A percentile compares a stretch with the other conserved stretches of the same genome.
These are phyloP conservation scores for Podospora pseudopauciseta DNA, from an alignment of 495 filamentous ascomycete species.

Conservation along the genomic window DNA sequence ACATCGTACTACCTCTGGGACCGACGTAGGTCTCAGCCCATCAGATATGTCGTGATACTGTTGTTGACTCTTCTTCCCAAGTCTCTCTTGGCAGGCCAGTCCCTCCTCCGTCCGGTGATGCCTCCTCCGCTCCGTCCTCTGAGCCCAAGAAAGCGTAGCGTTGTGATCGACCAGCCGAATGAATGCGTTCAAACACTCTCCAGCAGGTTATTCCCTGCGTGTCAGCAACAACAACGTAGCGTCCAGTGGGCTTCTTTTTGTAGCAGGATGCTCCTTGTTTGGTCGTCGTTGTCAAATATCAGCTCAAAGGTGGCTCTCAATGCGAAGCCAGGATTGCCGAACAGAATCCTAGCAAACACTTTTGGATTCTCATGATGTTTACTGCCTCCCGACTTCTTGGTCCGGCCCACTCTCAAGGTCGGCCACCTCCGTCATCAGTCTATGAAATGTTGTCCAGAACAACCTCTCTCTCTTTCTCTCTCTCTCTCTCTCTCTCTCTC, in stretches of 20 bases:
- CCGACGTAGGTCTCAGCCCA: conserved; percentile 32
- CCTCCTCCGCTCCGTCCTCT: background rate
- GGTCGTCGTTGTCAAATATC: background rate
- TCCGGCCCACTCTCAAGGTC: background rate
- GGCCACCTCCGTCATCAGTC: background rate
- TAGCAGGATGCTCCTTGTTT: background rate
- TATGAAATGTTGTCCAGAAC: background rate
- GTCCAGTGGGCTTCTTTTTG: background rate
- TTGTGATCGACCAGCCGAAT: background rate
- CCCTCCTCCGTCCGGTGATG: background rate
- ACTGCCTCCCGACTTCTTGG: background rate
- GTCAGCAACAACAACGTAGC: no score
- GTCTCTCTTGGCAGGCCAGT: conserved; percentile 24
- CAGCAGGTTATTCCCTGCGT: no score
- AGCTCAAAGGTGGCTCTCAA: background rate
- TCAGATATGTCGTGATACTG: background rate
- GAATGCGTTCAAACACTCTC: background rate
- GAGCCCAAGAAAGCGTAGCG: background rate
- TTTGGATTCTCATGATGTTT: background rate
- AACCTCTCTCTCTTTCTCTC: background rate
- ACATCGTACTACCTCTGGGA: conserved; percentile 45
- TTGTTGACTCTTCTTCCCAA: conserved; percentile 17
- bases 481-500: background rate
- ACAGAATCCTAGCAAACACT: background rate
- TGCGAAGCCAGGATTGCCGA: background rate